Evolutionary conservation across 208 protist species (phyloP), one percentile per base, ranked within the genome.

Genomic region (Zelonia costaricensis): DNA sequence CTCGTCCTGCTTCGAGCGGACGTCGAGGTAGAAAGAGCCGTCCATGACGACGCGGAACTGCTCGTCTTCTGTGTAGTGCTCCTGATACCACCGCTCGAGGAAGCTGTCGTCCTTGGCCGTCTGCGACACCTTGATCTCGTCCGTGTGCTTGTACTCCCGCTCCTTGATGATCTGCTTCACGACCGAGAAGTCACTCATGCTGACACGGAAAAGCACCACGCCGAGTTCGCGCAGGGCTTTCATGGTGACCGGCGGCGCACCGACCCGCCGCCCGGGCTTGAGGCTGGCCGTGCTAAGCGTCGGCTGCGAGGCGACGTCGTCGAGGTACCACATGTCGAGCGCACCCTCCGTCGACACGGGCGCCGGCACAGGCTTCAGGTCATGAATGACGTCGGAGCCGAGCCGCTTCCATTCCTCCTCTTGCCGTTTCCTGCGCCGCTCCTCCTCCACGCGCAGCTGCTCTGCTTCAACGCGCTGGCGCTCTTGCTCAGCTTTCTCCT

Each of bases 61-160:
- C 65, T 98, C 94, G 67, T 97, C 93, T 46, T 97, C 93, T 51
- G 95, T 91, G 66, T 92, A 91, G 69, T 98, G 95, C 74, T 97
- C 94, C 52, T 92, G 80, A 61, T 87, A 97, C 86, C 89, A 98
- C n/a, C 84, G 80, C 40, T 92, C 80, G 20, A 98, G 60, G 55
- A 87, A 93, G 44, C 58, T 70, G 22, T 96, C 90, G 60, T 97
- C 92, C 58, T 95, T 95, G 23, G 78, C 78, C 3, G 89, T 95
- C 63, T 97, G 89, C n/a, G 87, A 94, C 27, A 97, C 51, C 16
- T 74, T 68, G 10, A 88, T 62, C 62, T 95, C 87, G 61, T 95
- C 92, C 4, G 89, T 92, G 69, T 97, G 89, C 63, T 97, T 95
- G 76, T 95, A 94, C n/a, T 81, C 51, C 10, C 89, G 76, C 69